phyloP scores from a whole-genome alignment of 1,284 basidiomycete species.

The Cutaneotrichosporon spelunceum region DNA sequence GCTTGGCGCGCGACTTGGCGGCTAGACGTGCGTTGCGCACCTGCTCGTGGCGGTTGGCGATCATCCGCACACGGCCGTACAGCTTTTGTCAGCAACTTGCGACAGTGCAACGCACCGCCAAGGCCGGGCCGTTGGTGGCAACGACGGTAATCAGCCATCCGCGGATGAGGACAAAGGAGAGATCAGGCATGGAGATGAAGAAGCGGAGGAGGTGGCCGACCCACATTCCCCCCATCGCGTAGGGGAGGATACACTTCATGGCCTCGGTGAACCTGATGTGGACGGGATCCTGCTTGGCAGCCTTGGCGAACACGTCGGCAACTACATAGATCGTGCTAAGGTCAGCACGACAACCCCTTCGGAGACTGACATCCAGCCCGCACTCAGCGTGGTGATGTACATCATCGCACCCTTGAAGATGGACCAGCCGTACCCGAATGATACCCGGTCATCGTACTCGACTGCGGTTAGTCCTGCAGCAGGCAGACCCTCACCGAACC shows the following conservation, averaged over 20 bases:
- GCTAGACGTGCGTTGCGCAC: neutral
- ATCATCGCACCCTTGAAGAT: neutral
- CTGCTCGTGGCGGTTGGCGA: neutral
- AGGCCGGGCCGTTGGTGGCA: neutral
- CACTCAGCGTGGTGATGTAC: neutral
- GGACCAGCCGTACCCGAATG: neutral
- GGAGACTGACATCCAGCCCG: conserved; percentile 3
- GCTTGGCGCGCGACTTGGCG: neutral
- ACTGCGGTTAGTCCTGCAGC: neutral
- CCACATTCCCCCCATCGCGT: conserved; percentile 5
- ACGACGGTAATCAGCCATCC: conserved; percentile 2
- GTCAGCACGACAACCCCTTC: neutral
- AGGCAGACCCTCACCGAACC: neutral
- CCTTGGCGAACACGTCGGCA: neutral
- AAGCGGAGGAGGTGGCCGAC: conserved; percentile 4
- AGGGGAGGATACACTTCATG: conserved; percentile 6
- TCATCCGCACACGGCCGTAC: conserved; percentile 1
- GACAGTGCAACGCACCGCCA: neutral
- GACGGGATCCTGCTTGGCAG: neutral
- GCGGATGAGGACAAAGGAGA: neutral
- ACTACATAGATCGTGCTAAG: conserved; percentile 1
- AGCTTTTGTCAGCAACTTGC: conserved; percentile 2
- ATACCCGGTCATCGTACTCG: neutral
- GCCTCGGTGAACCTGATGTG: conserved; percentile 2
- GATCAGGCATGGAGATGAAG: neutral